Percentiles rank a stretch among this genome's conserved stretches.
These are phyloP conservation scores for Ceratocystis variospora DNA, from an alignment of 2,329 filamentous ascomycete genomes.

Conservation along the genomic window DNA sequence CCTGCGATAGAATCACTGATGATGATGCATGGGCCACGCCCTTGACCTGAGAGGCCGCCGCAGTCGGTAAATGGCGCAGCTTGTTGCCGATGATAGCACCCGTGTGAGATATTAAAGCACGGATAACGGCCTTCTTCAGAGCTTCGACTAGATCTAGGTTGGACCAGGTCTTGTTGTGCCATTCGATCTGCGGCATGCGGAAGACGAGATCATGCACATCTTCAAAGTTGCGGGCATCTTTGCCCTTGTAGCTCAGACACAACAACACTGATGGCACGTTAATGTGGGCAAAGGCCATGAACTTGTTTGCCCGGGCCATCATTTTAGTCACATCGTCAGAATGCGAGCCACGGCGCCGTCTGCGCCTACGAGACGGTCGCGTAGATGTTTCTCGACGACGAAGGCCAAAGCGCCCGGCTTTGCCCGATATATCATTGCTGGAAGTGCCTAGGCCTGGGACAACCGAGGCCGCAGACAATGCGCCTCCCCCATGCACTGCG, in stretches of 20 bases:
- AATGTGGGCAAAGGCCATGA: conserved; percentile 93
- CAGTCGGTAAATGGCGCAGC: conserved; percentile 74
- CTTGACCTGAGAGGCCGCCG: conserved; percentile 50
- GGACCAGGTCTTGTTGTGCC: conserved; percentile 98
- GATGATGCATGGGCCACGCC: conserved; percentile 46
- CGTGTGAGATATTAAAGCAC: conserved; percentile 85
- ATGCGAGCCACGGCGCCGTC: conserved; percentile 31
- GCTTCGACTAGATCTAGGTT: conserved; percentile 87
- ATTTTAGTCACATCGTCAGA: conserved; percentile 92
- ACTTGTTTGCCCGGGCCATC: conserved; percentile 88
- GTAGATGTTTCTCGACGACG: conserved; percentile 33
- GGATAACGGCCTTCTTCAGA: conserved; percentile 87
- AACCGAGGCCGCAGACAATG: neutral
- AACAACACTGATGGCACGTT: conserved; percentile 90
- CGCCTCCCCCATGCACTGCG: neutral
- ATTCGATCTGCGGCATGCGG: conserved; percentile 83
- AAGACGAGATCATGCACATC: conserved; percentile 98
- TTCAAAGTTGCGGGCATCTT: conserved; percentile 85
- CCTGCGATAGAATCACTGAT: conserved; percentile 42
- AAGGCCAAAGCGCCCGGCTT: conserved; percentile 38
- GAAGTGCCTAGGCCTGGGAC: neutral
- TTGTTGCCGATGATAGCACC: conserved; percentile 97
- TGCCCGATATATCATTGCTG: neutral
- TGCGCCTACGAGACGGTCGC: conserved; percentile 33
- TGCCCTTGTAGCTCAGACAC: conserved; percentile 92